Percentiles rank a stretch among this genome's conserved stretches.
Conservation (phyloP, 257 asterid species). For the Plantago major region DNA sequence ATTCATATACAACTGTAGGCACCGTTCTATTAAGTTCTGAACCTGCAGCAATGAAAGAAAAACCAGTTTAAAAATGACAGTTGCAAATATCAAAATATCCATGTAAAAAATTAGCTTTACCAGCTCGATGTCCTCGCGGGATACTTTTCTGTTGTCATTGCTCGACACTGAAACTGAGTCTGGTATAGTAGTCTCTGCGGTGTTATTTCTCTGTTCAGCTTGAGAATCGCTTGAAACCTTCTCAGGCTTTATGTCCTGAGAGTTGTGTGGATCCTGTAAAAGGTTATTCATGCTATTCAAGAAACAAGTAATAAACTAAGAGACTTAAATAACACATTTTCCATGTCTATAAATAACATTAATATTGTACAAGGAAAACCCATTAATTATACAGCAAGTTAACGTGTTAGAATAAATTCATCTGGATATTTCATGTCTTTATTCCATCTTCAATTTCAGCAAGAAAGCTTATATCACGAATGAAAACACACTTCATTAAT, state of each 20-base stretch:
- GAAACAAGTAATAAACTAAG: not conserved
- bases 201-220: slow-evolving; percentile 38
- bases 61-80: too few relatives aligned
- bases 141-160: slow-evolving; percentile 55
- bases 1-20: slow-evolving; percentile 70
- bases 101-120: slow-evolving; percentile 31
- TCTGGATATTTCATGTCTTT: not conserved
- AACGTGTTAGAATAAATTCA: not conserved
- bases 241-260: slow-evolving; percentile 38
- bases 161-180: slow-evolving; percentile 61
- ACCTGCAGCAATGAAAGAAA: slow-evolving; percentile 35
- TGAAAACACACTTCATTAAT: too few relatives aligned
- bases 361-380: not conserved
- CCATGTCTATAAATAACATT: not conserved
- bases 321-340: not conserved
- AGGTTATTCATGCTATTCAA: not conserved
- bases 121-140: slow-evolving; percentile 66
- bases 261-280: slow-evolving; percentile 37
- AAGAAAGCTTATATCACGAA: too few relatives aligned
- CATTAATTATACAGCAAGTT: not conserved
- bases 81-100: not conserved
- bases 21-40: slow-evolving; percentile 66
- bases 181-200: slow-evolving; percentile 46
- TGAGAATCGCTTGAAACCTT: slow-evolving; percentile 46
- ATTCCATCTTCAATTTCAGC: too few relatives aligned